Evolutionary conservation across 1,284 basidiomycete species (phyloP).

Genomic region (Melampsora abietis-canadensis): DNA sequence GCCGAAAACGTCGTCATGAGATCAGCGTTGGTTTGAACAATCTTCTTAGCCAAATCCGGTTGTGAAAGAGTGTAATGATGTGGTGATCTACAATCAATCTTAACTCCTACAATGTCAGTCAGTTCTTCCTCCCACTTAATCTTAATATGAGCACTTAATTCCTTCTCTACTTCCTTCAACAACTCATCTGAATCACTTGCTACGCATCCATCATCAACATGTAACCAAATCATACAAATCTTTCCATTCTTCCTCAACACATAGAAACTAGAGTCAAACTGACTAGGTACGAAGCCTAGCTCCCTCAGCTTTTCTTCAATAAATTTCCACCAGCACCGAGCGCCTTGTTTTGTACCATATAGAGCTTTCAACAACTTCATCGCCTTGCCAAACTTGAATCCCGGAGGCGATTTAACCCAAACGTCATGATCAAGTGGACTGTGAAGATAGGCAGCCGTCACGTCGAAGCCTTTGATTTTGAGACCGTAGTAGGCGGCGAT

Average conservation of each 20-base stretch:
- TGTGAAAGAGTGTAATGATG: not conserved
- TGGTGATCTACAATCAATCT: not conserved
- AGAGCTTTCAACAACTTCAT: conserved; percentile 4
- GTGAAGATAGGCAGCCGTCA: conserved; percentile 22
- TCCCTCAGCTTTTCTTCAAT: not conserved
- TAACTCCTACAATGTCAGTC: not conserved
- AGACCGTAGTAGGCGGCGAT: not conserved
- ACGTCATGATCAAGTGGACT: conserved; percentile 7
- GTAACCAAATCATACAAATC: conserved; percentile 11
- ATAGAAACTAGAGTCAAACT: conserved; percentile 14
- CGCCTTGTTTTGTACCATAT: conserved; percentile 13
- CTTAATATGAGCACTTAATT: not conserved
- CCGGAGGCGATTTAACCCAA: conserved; percentile 12
- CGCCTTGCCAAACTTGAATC: not conserved
- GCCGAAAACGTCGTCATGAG: not conserved
- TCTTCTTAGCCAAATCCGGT: not conserved
- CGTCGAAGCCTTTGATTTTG: conserved; percentile 3
- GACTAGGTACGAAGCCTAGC: not conserved
- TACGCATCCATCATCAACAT: conserved; percentile 10
- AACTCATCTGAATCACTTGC: not conserved
- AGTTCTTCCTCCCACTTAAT: conserved; percentile 13
- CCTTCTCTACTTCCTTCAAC: not conserved
- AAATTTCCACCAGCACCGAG: conserved; percentile 20
- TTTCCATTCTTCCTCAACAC: not conserved
- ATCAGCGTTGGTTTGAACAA: conserved; percentile 11